These are phyloP conservation scores for Ceratobasidium sp. DNA, from an alignment of 1,284 basidiomycete species.

Conservation along the genomic window DNA sequence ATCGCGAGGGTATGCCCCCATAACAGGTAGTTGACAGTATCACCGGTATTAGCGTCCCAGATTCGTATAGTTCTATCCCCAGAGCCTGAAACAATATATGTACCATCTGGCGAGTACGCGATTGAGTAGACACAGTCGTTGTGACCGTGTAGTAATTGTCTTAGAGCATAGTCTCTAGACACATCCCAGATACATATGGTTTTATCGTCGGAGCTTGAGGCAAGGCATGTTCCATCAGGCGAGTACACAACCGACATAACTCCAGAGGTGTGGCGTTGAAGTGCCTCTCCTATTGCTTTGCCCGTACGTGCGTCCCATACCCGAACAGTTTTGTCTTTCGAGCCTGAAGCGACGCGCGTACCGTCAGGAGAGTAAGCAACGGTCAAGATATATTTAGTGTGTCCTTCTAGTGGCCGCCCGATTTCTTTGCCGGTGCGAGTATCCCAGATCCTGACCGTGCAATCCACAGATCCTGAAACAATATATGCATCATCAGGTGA, in stretches of 20 bases:
- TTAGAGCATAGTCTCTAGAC: background rate
- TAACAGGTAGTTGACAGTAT: background rate
- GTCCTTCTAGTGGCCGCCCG: conserved; percentile 20
- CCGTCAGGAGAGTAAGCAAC: conserved; percentile 28
- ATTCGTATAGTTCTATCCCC: conserved; percentile 27
- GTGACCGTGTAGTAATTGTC: no score
- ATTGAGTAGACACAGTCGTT: background rate
- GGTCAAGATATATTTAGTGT: conserved; percentile 1
- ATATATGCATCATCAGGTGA: conserved; percentile 25
- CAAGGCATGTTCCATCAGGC: conserved; percentile 10
- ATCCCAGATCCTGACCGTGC: conserved; percentile 25
- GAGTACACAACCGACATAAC: conserved; percentile 15
- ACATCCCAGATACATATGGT: conserved; percentile 29
- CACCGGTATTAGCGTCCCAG: conserved; percentile 31
- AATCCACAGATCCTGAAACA: background rate
- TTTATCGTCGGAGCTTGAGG: background rate
- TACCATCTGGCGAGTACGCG: conserved; percentile 38
- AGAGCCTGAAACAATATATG: conserved; percentile 24
- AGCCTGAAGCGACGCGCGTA: conserved; percentile 16
- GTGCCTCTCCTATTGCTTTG: background rate
- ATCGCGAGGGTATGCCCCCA: background rate
- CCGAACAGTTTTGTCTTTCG: conserved; percentile 17
- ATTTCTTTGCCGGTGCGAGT: background rate
- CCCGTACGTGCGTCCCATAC: conserved; percentile 24
- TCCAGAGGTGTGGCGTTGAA: background rate